Percentiles rank a stretch among this genome's conserved stretches.
Evolutionary conservation across 2,329 filamentous ascomycete species (phyloP).

Genomic region (Neonectria coccinea): DNA sequence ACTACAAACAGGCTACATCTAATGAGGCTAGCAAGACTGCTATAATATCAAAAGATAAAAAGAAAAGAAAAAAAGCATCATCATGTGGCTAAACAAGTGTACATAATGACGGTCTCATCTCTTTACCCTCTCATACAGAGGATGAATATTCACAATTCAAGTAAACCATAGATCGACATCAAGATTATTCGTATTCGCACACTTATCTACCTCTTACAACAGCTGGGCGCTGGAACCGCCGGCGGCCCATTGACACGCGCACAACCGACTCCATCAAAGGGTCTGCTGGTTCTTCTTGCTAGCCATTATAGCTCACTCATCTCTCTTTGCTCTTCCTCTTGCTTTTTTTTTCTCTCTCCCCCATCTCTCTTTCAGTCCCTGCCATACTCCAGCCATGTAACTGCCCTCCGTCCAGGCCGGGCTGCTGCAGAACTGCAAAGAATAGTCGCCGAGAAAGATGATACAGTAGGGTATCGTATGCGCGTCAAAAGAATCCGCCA

Average conservation of each 20-base stretch:
- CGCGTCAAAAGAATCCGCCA: slow-evolving; percentile 11
- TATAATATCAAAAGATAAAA: neutral
- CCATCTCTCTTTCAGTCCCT: slow-evolving; percentile 13
- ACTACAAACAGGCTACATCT: neutral
- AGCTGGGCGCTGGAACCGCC: slow-evolving; percentile 15
- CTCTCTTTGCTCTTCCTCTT: slow-evolving; percentile 14
- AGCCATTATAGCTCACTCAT: slow-evolving; percentile 7
- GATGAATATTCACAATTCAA: neutral
- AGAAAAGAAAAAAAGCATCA: too few species aligned
- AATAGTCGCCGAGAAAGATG: slow-evolving; percentile 19
- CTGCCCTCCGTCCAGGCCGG: slow-evolving; percentile 17
- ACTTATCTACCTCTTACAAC: slow-evolving; percentile 30
- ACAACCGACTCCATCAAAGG: slow-evolving; percentile 22
- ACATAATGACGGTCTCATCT: too few species aligned
- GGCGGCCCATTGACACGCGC: slow-evolving; percentile 2
- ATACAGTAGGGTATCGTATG: slow-evolving; percentile 34
- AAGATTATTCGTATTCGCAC: slow-evolving; percentile 24
- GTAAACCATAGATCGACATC: neutral
- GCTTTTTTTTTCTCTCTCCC: slow-evolving; percentile 4
- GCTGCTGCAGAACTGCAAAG: slow-evolving; percentile 17
- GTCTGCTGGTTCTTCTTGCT: slow-evolving; percentile 18
- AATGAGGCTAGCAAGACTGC: neutral
- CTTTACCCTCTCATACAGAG: neutral
- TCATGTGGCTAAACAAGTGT: too few species aligned
- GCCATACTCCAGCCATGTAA: slow-evolving; percentile 3